Evolutionary conservation across 2,329 filamentous ascomycete genomes (phyloP).

Genomic region (Plectosphaerella cucumerina): DNA sequence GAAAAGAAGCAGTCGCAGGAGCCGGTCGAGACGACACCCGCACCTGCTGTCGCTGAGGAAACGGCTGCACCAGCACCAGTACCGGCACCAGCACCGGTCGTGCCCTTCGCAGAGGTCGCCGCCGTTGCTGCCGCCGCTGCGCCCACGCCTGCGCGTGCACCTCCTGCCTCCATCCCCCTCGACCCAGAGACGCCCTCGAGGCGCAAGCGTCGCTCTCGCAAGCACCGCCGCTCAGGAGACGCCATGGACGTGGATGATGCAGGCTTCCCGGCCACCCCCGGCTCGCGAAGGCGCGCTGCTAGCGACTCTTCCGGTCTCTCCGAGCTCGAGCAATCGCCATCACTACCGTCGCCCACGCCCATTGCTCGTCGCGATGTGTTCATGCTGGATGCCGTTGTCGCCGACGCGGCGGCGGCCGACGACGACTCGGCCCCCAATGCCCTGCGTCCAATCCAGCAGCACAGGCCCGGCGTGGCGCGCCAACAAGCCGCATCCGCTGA

Average conservation of each 20-base stretch:
- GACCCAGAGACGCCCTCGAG: constrained; percentile 10
- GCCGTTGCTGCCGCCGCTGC: not conserved
- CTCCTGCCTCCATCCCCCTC: not conserved
- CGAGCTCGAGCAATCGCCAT: constrained; percentile 21
- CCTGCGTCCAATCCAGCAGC: not conserved
- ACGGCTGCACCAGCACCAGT: no score
- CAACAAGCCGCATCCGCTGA: not conserved
- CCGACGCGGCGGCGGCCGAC: not conserved
- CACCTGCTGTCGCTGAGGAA: no score
- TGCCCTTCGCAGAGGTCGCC: not conserved
- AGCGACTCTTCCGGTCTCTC: constrained; percentile 38
- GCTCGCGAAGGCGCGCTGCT: constrained; percentile 29
- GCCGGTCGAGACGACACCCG: no score
- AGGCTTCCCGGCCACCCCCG: constrained; percentile 17
- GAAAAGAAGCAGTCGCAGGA: no score
- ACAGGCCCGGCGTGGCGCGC: not conserved
- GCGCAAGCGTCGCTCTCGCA: constrained; percentile 3
- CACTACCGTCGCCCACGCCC: constrained; percentile 32
- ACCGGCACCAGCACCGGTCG: not conserved
- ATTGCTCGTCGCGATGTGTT: not conserved
- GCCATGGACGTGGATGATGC: constrained; percentile 1
- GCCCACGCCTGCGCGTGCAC: not conserved
- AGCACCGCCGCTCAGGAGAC: constrained; percentile 4
- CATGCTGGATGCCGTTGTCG: not conserved
- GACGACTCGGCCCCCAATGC: not conserved